Evolutionary conservation across 495 filamentous ascomycete genomes (phyloP).

Genomic region (Hyphodiscus hymeniophilus): DNA sequence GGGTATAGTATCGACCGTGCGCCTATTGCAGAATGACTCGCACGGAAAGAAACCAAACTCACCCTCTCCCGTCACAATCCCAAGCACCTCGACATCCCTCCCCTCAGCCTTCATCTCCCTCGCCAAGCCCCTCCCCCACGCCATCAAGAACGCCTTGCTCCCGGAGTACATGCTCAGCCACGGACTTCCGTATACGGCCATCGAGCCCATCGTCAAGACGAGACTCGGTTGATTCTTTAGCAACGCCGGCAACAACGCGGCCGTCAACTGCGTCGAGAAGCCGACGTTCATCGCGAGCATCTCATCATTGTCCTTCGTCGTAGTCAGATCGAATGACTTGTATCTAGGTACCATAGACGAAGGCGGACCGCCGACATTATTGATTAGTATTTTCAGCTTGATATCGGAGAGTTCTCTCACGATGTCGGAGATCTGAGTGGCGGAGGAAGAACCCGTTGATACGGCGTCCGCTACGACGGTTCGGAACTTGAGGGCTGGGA

Average conservation of each 20-base stretch:
- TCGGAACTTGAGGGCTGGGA: background rate
- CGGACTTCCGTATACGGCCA: background rate
- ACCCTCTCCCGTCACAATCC: background rate
- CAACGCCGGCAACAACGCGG: background rate
- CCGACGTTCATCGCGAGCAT: background rate
- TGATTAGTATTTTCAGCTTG: background rate
- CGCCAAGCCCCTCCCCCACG: background rate
- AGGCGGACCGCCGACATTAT: slow-evolving; percentile 1
- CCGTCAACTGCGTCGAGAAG: background rate
- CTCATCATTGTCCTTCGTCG: background rate
- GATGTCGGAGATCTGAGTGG: background rate
- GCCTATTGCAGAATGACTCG: too few relatives aligned
- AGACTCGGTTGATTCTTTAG: background rate
- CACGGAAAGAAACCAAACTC: too few relatives aligned
- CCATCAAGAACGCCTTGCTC: background rate
- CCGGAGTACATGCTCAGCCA: background rate
- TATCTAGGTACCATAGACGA: background rate
- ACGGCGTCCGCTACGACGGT: background rate
- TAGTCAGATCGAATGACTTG: background rate
- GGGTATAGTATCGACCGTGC: too few relatives aligned
- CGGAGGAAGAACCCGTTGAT: background rate
- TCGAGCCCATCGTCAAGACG: background rate
- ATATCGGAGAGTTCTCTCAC: background rate
- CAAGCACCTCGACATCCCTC: background rate
- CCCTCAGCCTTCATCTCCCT: background rate